Conservation (phyloP, 2,329 filamentous ascomycete species). For the Penicillium hesseltinei region DNA sequence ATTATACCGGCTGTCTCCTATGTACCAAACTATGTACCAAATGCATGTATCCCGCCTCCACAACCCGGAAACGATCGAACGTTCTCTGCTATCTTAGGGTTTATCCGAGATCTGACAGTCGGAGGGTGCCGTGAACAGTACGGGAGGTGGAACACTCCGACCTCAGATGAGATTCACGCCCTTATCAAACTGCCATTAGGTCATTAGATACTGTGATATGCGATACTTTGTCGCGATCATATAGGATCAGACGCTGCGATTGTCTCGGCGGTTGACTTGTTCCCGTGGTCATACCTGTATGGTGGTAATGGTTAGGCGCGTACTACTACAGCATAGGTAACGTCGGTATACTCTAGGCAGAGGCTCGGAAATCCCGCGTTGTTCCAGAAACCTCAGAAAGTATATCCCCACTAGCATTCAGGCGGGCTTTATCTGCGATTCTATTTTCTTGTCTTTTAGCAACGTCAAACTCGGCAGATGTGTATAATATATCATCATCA, state of each 20-base stretch:
- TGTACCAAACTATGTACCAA: not conserved
- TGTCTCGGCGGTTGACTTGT: not conserved
- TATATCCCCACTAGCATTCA: not conserved
- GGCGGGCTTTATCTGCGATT: too few species aligned
- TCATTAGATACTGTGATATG: not conserved
- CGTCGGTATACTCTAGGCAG: not conserved
- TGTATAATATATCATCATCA: too few species aligned
- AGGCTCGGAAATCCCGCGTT: not conserved
- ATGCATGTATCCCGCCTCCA: not conserved
- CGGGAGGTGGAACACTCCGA: slow-evolving; percentile 7
- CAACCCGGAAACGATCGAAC: not conserved
- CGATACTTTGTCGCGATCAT: not conserved
- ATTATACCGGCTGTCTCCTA: not conserved
- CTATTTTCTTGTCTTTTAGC: not conserved
- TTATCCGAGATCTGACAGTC: slow-evolving; percentile 7
- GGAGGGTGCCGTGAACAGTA: slow-evolving; percentile 5
- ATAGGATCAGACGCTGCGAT: not conserved
- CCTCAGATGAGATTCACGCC: not conserved
- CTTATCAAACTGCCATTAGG: not conserved
- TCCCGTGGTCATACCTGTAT: not conserved
- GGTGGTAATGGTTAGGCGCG: not conserved
- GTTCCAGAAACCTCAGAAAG: not conserved
- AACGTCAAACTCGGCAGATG: not conserved
- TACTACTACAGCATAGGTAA: not conserved
- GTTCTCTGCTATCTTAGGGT: slow-evolving; percentile 1